phyloP scores from a whole-genome alignment of 345 rosid genomes.

The Garcia nutans region DNA sequence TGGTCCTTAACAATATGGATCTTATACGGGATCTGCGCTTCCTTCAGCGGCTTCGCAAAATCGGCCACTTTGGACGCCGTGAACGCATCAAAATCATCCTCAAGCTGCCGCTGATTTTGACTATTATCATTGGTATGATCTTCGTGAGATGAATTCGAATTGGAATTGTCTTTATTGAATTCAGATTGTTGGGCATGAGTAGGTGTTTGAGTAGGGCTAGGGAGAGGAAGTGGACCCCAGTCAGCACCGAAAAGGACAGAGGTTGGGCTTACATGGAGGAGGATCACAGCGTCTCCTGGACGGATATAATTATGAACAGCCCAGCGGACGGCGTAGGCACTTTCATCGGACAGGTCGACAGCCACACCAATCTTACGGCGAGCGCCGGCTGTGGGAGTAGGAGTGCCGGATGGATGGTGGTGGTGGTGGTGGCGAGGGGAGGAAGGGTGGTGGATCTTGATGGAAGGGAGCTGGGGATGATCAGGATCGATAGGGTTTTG shows the following conservation, averaged over 20 bases:
- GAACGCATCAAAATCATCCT: slow-evolving; percentile 75
- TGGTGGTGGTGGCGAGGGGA: slow-evolving; percentile 22
- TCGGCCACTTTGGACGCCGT: slow-evolving; percentile 66
- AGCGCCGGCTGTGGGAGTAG: slow-evolving; percentile 82
- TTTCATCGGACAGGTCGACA: slow-evolving; percentile 85
- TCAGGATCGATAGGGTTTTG: slow-evolving; percentile 44
- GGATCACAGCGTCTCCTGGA: slow-evolving; percentile 86
- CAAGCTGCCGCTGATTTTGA: slow-evolving; percentile 30
- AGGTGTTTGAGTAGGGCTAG: slow-evolving; percentile 26
- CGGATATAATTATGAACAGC: slow-evolving; percentile 85
- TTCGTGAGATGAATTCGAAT: not conserved
- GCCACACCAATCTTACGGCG: slow-evolving; percentile 91
- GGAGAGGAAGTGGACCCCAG: slow-evolving; percentile 87
- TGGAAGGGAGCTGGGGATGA: slow-evolving; percentile 45
- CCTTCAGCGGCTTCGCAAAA: slow-evolving; percentile 78
- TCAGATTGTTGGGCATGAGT: not conserved
- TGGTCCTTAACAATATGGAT: slow-evolving; percentile 92
- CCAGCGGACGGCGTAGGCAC: slow-evolving; percentile 87
- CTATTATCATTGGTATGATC: slow-evolving; percentile 2
- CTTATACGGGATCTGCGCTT: slow-evolving; percentile 80
- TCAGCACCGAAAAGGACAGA: slow-evolving; percentile 96
- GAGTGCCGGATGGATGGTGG: slow-evolving; percentile 41
- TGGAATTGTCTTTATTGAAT: not conserved
- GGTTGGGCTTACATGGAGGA: slow-evolving; percentile 96
- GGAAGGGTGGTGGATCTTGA: slow-evolving; percentile 36